Base-by-base conservation (phyloP, 2,329 filamentous ascomycete genomes). In the Rosellinia necatrix region DNA sequence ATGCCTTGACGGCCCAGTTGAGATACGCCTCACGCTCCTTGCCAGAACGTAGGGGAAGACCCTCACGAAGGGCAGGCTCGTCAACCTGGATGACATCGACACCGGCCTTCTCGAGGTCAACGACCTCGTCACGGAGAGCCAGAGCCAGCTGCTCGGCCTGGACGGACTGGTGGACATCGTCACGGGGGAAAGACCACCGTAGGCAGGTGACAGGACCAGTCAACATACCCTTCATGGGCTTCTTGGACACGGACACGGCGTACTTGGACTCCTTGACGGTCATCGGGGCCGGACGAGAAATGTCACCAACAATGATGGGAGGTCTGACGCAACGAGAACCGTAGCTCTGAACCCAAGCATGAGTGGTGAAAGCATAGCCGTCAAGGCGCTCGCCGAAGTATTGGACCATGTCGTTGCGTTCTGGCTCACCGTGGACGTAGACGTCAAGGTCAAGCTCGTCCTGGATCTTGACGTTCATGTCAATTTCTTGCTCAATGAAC, bases 141-240 rank as follows among this genome's bases (percentile, higher is more conserved):
- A 99, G 89, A 76, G 92, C 94, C 71, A 99, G 90, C 84, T 99
- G 94, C 83, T 97, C 90, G 74, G 94, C 94, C 83, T 99, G 94
- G 71, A 97, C 88, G 58, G 92, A 97, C 85, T 99, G 94, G 84
- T 99, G 94, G 63, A 99, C 90, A 74, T 99, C 94, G 75, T 97
- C 93, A 90, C 94, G 94, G 71, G 94, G 94, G 91, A 97, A 99
- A 61, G 94, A 99, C 94, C 94, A 99, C 78, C 94, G 89, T 70
- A 99, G 83, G 81, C 94, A 99, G 72, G 94, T 99, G 81, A 99
- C 96, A 69, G 94, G 94, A 59, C 94, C 94, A 78, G 94, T 99
- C 75, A 99, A 87, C 94, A 99, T 99, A 77, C 94, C 94, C 91
- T 99, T 99, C 94, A 99, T 97, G 79, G 94, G 92, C 87, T 97